A percentile compares a stretch with the other conserved stretches of the same genome.
These are phyloP conservation scores for Endogone sp. DNA, from an alignment of 192 early-diverging fungal species.

Conservation along the genomic window DNA sequence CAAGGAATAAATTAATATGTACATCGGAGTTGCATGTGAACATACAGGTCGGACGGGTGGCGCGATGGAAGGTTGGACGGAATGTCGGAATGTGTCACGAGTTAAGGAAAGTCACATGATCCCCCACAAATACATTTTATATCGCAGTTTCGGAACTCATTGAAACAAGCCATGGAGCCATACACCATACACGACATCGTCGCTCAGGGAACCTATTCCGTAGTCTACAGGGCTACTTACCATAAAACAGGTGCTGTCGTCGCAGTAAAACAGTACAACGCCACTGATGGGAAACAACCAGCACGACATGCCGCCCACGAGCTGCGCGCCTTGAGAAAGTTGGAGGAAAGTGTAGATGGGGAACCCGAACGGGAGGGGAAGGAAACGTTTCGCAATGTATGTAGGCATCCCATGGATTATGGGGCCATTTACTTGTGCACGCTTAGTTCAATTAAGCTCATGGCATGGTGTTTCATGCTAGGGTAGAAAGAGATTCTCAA, in stretches of 20 bases:
- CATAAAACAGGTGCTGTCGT: slow-evolving; percentile 1
- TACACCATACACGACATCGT: background rate
- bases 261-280: slow-evolving; percentile 11
- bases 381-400: background rate
- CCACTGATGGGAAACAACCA: slow-evolving; percentile 4
- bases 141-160: no score
- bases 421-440: background rate
- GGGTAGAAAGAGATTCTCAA: background rate
- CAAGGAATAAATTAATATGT: background rate
- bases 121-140: no score
- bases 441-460: slow-evolving; percentile 7
- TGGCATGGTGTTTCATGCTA: background rate
- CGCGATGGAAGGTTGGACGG: no score
- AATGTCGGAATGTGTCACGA: no score
- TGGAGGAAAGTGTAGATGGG: slow-evolving; percentile 6
- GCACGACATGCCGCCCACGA: slow-evolving; percentile 11
- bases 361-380: slow-evolving; percentile 1
- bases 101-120: no score
- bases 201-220: slow-evolving; percentile 12
- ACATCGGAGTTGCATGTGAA: background rate
- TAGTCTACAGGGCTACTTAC: slow-evolving; percentile 12
- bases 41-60: background rate
- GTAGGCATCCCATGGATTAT: background rate
- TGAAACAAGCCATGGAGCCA: no score
- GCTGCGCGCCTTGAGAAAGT: slow-evolving; percentile 7